These are phyloP conservation scores for Myrica gale DNA, from an alignment of 306 rosid genomes.

Conservation along the genomic window DNA sequence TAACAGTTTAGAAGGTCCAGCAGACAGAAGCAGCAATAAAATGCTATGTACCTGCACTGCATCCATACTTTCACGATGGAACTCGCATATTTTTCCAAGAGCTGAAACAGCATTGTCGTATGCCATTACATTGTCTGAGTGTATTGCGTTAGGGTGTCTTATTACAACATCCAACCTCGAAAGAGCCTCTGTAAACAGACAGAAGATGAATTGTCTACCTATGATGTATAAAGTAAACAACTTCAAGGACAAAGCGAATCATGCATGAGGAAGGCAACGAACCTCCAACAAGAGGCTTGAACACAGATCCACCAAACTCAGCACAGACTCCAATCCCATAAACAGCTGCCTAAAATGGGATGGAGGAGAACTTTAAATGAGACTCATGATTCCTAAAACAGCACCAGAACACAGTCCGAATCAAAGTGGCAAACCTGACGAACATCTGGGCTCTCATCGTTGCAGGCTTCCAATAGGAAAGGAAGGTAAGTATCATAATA, in stretches of 20 bases:
- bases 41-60: constrained; percentile 67
- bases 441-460: constrained; percentile 88
- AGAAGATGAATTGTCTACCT: not conserved
- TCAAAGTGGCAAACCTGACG: constrained; percentile 63
- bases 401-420: constrained; percentile 4
- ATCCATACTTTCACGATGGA: constrained; percentile 87
- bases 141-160: constrained; percentile 74
- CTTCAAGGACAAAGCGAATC: constrained; percentile 7
- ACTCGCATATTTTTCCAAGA: constrained; percentile 86
- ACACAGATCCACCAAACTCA: constrained; percentile 88
- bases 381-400: constrained; percentile 9
- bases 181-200: constrained; percentile 74
- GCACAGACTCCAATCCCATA: constrained; percentile 98
- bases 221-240: constrained; percentile 1
- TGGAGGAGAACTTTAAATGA: constrained; percentile 15
- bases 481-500: constrained; percentile 86
- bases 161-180: constrained; percentile 82
- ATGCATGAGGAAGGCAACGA: constrained; percentile 22
- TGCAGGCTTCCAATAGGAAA: constrained; percentile 95
- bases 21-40: constrained; percentile 14
- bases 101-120: constrained; percentile 98
- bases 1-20: not conserved
- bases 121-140: constrained; percentile 81
- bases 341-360: constrained; percentile 82
- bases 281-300: constrained; percentile 86